Base-by-base conservation (phyloP, 441 rosid species). In the Arabidopsis lyrata region DNA sequence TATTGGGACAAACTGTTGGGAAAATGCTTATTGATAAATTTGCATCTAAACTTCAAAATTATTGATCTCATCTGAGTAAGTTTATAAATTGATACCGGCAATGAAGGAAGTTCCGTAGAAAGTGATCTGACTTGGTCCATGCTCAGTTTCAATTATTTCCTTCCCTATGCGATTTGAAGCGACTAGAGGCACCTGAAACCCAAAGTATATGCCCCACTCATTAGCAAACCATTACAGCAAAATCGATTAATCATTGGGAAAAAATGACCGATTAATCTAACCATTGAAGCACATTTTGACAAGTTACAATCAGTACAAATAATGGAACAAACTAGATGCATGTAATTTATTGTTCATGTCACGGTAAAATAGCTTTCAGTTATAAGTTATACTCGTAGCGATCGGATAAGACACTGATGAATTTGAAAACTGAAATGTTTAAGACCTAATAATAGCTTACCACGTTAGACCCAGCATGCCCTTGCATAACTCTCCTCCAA, bases 391-490 rank as follows among this genome's bases (percentile, higher is more conserved):
- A 34, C 16, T 2, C 42, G 57, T 29, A 47, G 53, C 27, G 36
- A 11, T 24, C 9, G 0, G 4, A 29, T 38, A 36, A 60, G 53
- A 58, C 27, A 49, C 32, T 24, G 34, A 57, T 59, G 47, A 59
- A 0, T 39, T 12, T 8, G 2, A 54, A 53, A 68, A 18, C 5
- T 16, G 5, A 68, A 61, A 16, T 14, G 41, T 13, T 13, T 32
- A 55, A 32, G 49, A 27, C 18, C 14, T 1, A 66, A 48, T 47
- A 67, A 48, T 50, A 67, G 70, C 81, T 76, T 83, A 95, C 96
- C 92, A 95, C 56, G 77, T 92, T 92, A 68, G 99, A 96, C 63
- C 96, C 99, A 65, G 99, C 95, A 86, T 95, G 97, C 29, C 99
- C 96, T 81, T 95, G 99, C 98, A 90, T 89, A 65, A 89, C 99